A percentile compares a stretch with the other conserved stretches of the same genome.
Evolutionary conservation across 2,329 filamentous ascomycete species (phyloP).

Genomic region (Thielaviopsis punctulata): DNA sequence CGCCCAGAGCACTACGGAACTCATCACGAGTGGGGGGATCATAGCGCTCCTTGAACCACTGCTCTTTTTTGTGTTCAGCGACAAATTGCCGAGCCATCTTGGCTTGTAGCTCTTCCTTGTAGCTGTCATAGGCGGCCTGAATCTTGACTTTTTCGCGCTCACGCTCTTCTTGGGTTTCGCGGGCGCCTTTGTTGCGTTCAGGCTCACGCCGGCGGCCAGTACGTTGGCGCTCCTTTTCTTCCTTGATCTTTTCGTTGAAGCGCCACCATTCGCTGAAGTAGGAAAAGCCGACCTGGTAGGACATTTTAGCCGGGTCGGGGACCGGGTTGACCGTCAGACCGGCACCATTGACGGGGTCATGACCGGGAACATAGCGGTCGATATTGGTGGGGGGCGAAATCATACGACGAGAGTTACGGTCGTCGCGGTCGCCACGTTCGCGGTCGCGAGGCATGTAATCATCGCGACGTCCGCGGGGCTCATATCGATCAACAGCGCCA

Average conservation of each 20-base stretch:
- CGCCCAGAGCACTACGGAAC: constrained; percentile 58
- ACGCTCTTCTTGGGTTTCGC: constrained; percentile 54
- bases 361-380: constrained; percentile 69
- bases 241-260: constrained; percentile 64
- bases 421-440: constrained; percentile 40
- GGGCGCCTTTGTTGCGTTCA: constrained; percentile 43
- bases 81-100: constrained; percentile 85
- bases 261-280: constrained; percentile 82
- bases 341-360: constrained; percentile 32
- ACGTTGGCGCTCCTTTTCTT: constrained; percentile 56
- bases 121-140: constrained; percentile 48
- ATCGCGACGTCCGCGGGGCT: constrained; percentile 47
- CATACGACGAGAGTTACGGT: constrained; percentile 36
- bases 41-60: constrained; percentile 97
- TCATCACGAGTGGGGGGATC: constrained; percentile 63
- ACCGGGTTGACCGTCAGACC: constrained; percentile 43
- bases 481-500: constrained; percentile 53
- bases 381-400: constrained; percentile 52
- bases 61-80: constrained; percentile 78
- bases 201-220: constrained; percentile 52
- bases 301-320: constrained; percentile 52
- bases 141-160: constrained; percentile 67
- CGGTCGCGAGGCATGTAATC: constrained; percentile 40
- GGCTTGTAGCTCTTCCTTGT: constrained; percentile 51
- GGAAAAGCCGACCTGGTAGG: constrained; percentile 70